Conservation (phyloP, 106 monocot genomes). For the Vanilla planifolia region DNA sequence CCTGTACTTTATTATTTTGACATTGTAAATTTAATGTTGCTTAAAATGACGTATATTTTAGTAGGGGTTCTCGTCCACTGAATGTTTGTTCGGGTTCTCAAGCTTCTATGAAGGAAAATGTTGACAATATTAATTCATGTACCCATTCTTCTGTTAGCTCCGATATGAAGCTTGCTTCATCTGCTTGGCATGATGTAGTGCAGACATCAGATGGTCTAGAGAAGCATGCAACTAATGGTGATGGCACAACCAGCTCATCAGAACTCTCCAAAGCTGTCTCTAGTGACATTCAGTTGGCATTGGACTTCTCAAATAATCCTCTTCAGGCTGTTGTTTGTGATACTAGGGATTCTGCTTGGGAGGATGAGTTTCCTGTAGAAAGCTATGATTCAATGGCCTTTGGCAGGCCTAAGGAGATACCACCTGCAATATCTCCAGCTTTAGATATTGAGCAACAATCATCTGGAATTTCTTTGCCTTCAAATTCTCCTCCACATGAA, state of each 20-base stretch:
- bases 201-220: not conserved
- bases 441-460: not conserved
- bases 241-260: conserved; percentile 16
- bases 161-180: conserved; percentile 16
- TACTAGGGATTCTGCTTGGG: conserved; percentile 41
- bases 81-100: conserved; percentile 21
- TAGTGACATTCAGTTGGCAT: not conserved
- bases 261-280: conserved; percentile 15
- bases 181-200: conserved; percentile 36
- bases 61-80: conserved; percentile 42
- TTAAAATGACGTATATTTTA: conserved; percentile 1
- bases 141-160: conserved; percentile 16
- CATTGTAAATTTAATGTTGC: not conserved
- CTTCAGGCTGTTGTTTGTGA: conserved; percentile 1
- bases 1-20: not conserved
- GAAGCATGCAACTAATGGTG: not conserved
- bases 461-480: conserved; percentile 6
- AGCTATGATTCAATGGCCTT: not conserved
- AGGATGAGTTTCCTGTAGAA: conserved; percentile 30
- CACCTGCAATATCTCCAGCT: not conserved
- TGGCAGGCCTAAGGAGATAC: conserved; percentile 2
- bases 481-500: not conserved
- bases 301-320: conserved; percentile 3
- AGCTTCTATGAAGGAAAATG: conserved; percentile 21
- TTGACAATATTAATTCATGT: conserved; percentile 13